These are phyloP conservation scores for Leucocoprinus birnbaumii DNA, from an alignment of 768 basidiomycete genomes.

Conservation along the genomic window DNA sequence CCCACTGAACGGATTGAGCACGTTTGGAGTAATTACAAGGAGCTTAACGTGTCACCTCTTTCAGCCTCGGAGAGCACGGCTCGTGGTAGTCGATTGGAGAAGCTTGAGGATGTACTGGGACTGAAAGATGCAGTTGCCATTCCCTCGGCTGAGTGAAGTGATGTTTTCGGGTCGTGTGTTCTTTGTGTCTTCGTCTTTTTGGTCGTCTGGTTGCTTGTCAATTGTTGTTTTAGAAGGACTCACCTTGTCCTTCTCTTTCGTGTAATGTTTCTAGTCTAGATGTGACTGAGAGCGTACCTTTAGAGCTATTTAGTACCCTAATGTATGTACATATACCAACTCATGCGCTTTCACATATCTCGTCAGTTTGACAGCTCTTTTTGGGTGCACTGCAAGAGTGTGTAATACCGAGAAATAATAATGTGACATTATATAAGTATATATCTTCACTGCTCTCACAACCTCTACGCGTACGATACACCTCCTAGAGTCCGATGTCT, in stretches of 20 bases:
- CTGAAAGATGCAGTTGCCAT: constrained; percentile 36
- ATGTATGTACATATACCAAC: constrained; percentile 10
- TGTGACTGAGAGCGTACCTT: not conserved
- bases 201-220: not conserved
- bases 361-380: too few species aligned
- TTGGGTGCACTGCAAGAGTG: too few species aligned
- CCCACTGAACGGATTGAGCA: constrained; percentile 63
- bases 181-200: not conserved
- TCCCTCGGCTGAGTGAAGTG: not conserved
- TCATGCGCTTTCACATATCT: not conserved
- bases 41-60: constrained; percentile 68
- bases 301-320: constrained; percentile 9
- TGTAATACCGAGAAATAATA: too few species aligned
- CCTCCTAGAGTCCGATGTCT: too few species aligned
- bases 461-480: too few species aligned
- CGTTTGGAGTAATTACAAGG: constrained; percentile 63
- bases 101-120: constrained; percentile 52
- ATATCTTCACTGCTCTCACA: not conserved
- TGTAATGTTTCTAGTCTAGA: not conserved
- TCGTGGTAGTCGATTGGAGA: constrained; percentile 64
- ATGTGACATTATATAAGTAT: too few species aligned
- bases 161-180: too few species aligned
- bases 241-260: not conserved
- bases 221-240: too few species aligned
- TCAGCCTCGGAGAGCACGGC: constrained; percentile 66